Evolutionary conservation across 2,329 filamentous ascomycete genomes (phyloP).

Genomic region (Lecanicillium sp.): DNA sequence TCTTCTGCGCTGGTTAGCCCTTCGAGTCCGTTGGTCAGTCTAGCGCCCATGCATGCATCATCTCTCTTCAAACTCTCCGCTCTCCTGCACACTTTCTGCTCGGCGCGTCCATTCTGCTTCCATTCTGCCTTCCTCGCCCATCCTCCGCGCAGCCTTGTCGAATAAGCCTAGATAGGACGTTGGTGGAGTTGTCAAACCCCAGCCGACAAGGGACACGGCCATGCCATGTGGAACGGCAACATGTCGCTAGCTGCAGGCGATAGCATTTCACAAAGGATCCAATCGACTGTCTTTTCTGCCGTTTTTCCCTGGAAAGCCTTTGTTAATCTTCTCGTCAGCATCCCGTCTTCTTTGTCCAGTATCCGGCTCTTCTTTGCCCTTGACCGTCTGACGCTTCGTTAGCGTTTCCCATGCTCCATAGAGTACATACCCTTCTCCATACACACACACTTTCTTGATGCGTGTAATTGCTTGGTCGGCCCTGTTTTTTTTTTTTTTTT

Average conservation of each 20-base stretch:
- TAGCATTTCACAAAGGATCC: too few species aligned
- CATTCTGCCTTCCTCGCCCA: background rate
- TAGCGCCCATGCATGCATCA: background rate
- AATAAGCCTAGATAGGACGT: background rate
- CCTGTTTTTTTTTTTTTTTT: too few species aligned
- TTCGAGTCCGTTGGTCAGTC: background rate
- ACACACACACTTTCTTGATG: conserved; percentile 1
- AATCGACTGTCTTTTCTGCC: too few species aligned
- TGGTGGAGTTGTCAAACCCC: conserved; percentile 3
- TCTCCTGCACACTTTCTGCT: background rate
- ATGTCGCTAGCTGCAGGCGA: background rate
- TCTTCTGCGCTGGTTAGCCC: background rate
- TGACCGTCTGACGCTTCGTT: background rate
- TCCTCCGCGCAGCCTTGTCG: background rate
- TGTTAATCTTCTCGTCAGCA: background rate
- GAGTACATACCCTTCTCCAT: background rate
- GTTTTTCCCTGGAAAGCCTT: too few species aligned
- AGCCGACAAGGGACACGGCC: conserved; percentile 6
- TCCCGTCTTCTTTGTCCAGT: background rate
- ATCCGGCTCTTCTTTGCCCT: background rate
- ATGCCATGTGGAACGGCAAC: background rate
- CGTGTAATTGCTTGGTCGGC: too few species aligned
- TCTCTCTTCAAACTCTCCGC: background rate
- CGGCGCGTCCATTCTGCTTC: conserved; percentile 1
- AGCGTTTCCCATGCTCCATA: background rate